Evolutionary conservation across 2,329 filamentous ascomycete species (phyloP).

Genomic region (Claviceps capensis): DNA sequence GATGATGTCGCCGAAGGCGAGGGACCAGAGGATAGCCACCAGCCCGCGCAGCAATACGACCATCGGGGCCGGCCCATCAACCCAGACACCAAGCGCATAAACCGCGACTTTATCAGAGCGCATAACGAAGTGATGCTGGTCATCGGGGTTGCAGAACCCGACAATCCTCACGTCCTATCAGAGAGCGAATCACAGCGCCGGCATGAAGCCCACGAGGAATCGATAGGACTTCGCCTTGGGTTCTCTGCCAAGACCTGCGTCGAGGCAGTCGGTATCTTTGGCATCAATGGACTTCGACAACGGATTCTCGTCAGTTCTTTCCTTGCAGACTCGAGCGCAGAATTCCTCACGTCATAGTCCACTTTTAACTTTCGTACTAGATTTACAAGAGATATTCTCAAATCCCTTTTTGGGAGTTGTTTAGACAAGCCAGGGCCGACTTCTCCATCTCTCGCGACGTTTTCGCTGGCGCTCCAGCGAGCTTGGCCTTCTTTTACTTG

Average conservation of each 20-base stretch:
- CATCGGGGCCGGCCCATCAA: slow-evolving; percentile 42
- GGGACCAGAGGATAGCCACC: slow-evolving; percentile 26
- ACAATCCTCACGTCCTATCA: slow-evolving; percentile 26
- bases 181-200: slow-evolving; percentile 27
- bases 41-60: slow-evolving; percentile 37
- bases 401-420: slow-evolving; percentile 34
- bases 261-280: slow-evolving; percentile 34
- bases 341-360: no score
- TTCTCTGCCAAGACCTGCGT: slow-evolving; percentile 20
- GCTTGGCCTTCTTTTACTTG: slow-evolving; percentile 15
- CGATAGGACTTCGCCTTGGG: slow-evolving; percentile 27
- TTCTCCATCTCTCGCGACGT: slow-evolving; percentile 19
- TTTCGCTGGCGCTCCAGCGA: slow-evolving; percentile 19
- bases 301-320: slow-evolving; percentile 34
- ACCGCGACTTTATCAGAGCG: slow-evolving; percentile 42
- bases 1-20: slow-evolving; percentile 41
- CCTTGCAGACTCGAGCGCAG: background rate
- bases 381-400: slow-evolving; percentile 37
- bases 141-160: slow-evolving; percentile 47
- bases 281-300: slow-evolving; percentile 37
- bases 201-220: slow-evolving; percentile 34
- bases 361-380: slow-evolving; percentile 17
- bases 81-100: slow-evolving; percentile 38
- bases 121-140: slow-evolving; percentile 52
- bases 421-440: slow-evolving; percentile 13